Base-by-base conservation (phyloP, 768 basidiomycete genomes). In the Suillus subalutaceus region DNA sequence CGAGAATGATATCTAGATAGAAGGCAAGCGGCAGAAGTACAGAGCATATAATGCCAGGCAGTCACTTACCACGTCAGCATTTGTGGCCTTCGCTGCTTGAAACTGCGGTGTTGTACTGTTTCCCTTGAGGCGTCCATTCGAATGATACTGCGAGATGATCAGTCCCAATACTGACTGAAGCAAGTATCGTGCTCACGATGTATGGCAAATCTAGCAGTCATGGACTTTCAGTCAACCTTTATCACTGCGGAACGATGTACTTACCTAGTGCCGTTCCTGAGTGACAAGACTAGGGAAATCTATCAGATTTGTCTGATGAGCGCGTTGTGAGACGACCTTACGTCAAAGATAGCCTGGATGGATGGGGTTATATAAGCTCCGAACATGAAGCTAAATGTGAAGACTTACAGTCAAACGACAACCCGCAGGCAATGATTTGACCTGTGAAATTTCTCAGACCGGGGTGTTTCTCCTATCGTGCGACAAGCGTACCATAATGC, bases 51-150 rank as follows among this genome's bases (percentile, higher is more conserved):
- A 56, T 43, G 59, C 37, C 58, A 55, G 12, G 20, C 18, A 6
- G 13, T 30, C 13, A 72, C 82, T 23, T 66, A 85, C 84, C n/a
- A 88, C 93, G 72, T 99, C 96, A 2, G 92, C 95, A 0, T 84
- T 74, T 7, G 88, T 87, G 13, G 26, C 18, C 20, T 89, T 90
- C 26, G 71, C 64, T n/a, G 64, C 66, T 65, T 73, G 74, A 43
- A 78, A 71, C 16, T 73, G 75, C 38, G 71, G 65, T 46, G 76
- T 74, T 41, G 86, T 72, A 1, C 83, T 81, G 35, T 70, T 77
- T 4, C 84, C 83, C 68, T 82, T 86, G 62, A 87, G 72, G 55
- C 83, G 80, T 6, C 87, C 87, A 67, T 83, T 81, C n/a, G 86
- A 80, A n/a, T 85, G 83, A 70, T 90, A 89, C 88, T 89, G 64